Conservation (phyloP, 331 rosid genomes). For the Spiraea crenata region DNA sequence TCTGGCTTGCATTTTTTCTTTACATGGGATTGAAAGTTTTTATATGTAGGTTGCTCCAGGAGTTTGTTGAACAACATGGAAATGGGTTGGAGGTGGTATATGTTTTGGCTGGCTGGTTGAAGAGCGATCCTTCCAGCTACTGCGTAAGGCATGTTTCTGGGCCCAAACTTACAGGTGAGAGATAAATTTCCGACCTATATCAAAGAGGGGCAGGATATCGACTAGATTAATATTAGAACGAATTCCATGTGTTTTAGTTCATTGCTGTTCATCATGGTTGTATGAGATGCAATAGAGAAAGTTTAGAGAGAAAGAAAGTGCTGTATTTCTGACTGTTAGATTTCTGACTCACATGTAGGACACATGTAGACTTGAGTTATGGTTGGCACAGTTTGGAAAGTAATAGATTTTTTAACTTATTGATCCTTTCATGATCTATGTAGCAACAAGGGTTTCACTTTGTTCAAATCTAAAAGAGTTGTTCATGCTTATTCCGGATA, state of each 20-base stretch:
- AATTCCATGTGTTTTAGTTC: background rate
- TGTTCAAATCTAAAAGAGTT: background rate
- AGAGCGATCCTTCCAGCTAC: slow-evolving; percentile 53
- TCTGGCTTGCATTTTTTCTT: background rate
- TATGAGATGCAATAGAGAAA: background rate
- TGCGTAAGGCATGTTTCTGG: slow-evolving; percentile 74
- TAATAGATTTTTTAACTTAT: background rate
- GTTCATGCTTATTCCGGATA: background rate
- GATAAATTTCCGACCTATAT: background rate
- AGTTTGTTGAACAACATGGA: slow-evolving; percentile 68
- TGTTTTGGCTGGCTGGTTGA: slow-evolving; percentile 88
- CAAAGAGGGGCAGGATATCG: background rate
- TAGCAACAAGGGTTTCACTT: background rate
- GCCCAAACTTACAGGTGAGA: slow-evolving; percentile 66
- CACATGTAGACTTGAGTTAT: background rate
- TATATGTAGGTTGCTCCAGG: slow-evolving; percentile 70
- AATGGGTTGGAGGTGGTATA: slow-evolving; percentile 74
- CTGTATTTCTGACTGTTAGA: background rate
- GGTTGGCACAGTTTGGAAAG: background rate
- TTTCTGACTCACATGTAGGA: background rate
- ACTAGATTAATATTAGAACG: background rate
- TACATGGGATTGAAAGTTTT: slow-evolving; percentile 25
- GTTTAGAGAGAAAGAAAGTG: background rate
- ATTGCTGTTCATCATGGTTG: background rate
- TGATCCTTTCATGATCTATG: background rate